Evolutionary conservation across 352 stramenopile species (phyloP).

Genomic region (Globisporangium canariense): DNA sequence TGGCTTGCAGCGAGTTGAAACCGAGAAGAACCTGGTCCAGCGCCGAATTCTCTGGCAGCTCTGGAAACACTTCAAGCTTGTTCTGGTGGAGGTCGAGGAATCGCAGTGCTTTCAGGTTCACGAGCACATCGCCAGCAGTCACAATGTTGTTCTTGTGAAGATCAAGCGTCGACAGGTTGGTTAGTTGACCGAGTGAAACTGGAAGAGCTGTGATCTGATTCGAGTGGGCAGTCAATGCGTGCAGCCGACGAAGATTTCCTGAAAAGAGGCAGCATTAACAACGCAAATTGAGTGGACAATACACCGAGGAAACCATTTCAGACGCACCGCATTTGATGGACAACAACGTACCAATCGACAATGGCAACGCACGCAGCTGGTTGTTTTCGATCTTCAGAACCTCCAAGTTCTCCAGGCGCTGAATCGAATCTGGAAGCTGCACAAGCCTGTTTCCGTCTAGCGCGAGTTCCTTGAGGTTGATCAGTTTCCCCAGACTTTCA

Average conservation of each 20-base stretch:
- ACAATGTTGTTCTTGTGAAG: conserved; percentile 70
- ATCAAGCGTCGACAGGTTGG: conserved; percentile 51
- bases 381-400: conserved; percentile 66
- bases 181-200: conserved; percentile 39
- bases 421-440: conserved; percentile 48
- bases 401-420: conserved; percentile 45
- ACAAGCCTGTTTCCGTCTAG: conserved; percentile 68
- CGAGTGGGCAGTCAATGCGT: conserved; percentile 54
- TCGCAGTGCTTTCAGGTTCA: conserved; percentile 31
- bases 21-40: conserved; percentile 78
- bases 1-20: conserved; percentile 51
- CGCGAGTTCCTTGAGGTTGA: conserved; percentile 57
- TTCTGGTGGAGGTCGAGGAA: conserved; percentile 80
- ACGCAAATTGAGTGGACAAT: too few relatives aligned
- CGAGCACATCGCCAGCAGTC: conserved; percentile 32
- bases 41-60: conserved; percentile 35
- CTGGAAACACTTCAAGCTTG: conserved; percentile 55
- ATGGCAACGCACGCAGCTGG: conserved; percentile 40
- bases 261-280: background rate
- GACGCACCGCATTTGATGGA: background rate
- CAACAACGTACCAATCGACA: conserved; percentile 35
- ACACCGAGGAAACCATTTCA: background rate
- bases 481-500: conserved; percentile 41
- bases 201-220: conserved; percentile 64
- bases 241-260: conserved; percentile 42